Percentiles rank a stretch among this genome's conserved stretches.
Evolutionary conservation across 2,329 filamentous ascomycete genomes (phyloP).

Genomic region (Epichloe uncinata): DNA sequence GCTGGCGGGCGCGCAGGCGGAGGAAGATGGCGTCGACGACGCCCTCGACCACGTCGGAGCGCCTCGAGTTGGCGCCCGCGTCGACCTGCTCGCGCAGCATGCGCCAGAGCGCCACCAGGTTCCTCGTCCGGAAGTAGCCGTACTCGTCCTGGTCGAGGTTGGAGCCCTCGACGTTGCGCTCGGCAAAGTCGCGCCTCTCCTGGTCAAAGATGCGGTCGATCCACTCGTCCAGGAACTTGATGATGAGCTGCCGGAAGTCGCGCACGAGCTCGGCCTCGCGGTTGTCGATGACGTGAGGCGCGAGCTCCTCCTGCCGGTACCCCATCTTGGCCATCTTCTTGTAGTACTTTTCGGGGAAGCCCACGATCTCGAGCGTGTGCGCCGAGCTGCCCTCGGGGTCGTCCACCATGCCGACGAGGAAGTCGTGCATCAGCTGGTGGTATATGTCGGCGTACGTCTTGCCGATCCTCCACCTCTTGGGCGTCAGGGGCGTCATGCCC

Average conservation of each 20-base stretch:
- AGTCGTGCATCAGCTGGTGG: slow-evolving; percentile 91
- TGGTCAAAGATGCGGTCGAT: slow-evolving; percentile 82
- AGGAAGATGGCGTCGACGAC: slow-evolving; percentile 94
- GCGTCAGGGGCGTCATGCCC: slow-evolving; percentile 84
- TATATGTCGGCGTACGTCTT: slow-evolving; percentile 84
- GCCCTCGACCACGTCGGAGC: slow-evolving; percentile 83
- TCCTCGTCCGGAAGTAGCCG: slow-evolving; percentile 84
- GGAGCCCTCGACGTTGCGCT: slow-evolving; percentile 57
- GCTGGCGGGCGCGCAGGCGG: slow-evolving; percentile 69
- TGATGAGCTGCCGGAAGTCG: slow-evolving; percentile 90
- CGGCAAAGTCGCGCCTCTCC: slow-evolving; percentile 69
- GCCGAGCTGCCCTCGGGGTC: slow-evolving; percentile 73
- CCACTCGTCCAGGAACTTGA: slow-evolving; percentile 93
- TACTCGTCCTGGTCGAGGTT: slow-evolving; percentile 80
- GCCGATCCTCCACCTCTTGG: slow-evolving; percentile 93
- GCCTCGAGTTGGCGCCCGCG: slow-evolving; percentile 71
- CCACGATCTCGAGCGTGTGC: slow-evolving; percentile 81
- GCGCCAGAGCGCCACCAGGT: slow-evolving; percentile 87
- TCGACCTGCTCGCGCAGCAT: slow-evolving; percentile 91
- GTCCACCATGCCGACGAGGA: slow-evolving; percentile 69
- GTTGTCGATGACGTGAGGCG: slow-evolving; percentile 80
- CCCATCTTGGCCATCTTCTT: slow-evolving; percentile 88
- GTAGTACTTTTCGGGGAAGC: slow-evolving; percentile 95
- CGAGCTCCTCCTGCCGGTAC: slow-evolving; percentile 60
- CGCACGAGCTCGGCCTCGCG: slow-evolving; percentile 81